A percentile compares a stretch with the other conserved stretches of the same genome.
phyloP scores from a whole-genome alignment of 805 yeast genomes.

The Candida tammaniensis region DNA sequence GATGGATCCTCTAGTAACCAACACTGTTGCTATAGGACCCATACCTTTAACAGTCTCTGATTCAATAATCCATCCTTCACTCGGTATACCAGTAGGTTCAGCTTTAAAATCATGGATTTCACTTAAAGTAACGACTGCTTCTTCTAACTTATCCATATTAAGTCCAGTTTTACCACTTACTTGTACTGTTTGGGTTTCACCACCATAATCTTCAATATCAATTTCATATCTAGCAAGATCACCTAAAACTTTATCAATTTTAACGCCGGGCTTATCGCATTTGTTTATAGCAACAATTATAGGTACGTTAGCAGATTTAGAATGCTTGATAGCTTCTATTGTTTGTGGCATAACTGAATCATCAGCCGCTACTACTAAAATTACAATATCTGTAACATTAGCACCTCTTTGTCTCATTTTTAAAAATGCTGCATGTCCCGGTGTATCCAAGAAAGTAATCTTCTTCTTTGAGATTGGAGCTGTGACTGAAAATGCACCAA shows the following conservation, averaged over 20 bases:
- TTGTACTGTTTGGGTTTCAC: conserved; percentile 85
- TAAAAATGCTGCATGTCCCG: conserved; percentile 96
- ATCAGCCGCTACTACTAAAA: conserved; percentile 93
- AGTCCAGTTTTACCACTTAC: conserved; percentile 88
- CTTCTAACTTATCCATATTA: conserved; percentile 88
- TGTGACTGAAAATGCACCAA: conserved; percentile 92
- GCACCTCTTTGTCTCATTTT: conserved; percentile 98
- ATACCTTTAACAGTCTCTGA: conserved; percentile 76
- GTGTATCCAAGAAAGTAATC: conserved; percentile 92
- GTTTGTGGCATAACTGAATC: conserved; percentile 99
- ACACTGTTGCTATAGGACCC: conserved; percentile 83
- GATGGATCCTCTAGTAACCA: conserved; percentile 76
- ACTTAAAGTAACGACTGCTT: conserved; percentile 79
- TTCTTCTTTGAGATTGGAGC: conserved; percentile 70
- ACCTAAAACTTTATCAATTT: conserved; percentile 70
- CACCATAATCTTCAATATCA: conserved; percentile 90
- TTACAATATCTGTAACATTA: conserved; percentile 84
- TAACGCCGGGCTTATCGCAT: conserved; percentile 76
- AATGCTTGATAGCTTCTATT: conserved; percentile 90
- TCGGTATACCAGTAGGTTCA: conserved; percentile 44
- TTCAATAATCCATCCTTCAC: conserved; percentile 90
- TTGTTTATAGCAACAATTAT: conserved; percentile 91
- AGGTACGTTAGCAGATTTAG: conserved; percentile 76
- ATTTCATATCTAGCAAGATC: conserved; percentile 78
- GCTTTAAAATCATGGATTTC: conserved; percentile 81